Evolutionary conservation across 371 early-diverging fungal genomes (phyloP).

Genomic region (Coemansia sp.): DNA sequence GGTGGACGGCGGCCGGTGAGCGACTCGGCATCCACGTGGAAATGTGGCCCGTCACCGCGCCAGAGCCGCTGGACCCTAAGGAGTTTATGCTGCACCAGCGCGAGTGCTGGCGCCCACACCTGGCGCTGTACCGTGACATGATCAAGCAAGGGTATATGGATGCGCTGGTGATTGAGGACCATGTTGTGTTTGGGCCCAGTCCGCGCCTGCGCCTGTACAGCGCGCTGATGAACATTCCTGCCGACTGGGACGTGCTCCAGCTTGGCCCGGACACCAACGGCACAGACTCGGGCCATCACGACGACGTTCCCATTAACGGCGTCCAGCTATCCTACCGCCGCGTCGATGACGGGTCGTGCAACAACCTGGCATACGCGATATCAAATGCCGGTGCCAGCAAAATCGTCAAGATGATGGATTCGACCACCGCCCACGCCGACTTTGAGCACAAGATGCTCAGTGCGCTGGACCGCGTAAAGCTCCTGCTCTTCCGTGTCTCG

Average conservation of each 20-base stretch:
- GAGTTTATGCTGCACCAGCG: slow-evolving; percentile 34
- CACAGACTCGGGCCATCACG: slow-evolving; percentile 46
- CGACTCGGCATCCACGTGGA: slow-evolving; percentile 30
- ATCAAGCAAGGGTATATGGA: slow-evolving; percentile 29
- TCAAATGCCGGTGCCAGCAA: slow-evolving; percentile 41
- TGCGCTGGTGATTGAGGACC: slow-evolving; percentile 45
- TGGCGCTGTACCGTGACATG: slow-evolving; percentile 38
- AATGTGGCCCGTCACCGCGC: slow-evolving; percentile 37
- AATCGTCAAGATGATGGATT: slow-evolving; percentile 29
- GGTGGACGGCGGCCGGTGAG: slow-evolving; percentile 19
- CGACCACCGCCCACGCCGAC: slow-evolving; percentile 43
- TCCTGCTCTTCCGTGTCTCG: slow-evolving; percentile 42
- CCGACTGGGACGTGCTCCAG: slow-evolving; percentile 50
- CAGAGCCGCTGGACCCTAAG: slow-evolving; percentile 31
- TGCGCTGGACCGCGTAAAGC: slow-evolving; percentile 30
- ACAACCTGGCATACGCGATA: slow-evolving; percentile 46
- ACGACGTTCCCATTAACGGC: slow-evolving; percentile 32
- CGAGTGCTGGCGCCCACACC: slow-evolving; percentile 49
- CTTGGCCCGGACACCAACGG: slow-evolving; percentile 40
- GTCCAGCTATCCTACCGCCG: slow-evolving; percentile 32
- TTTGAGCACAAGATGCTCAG: slow-evolving; percentile 44
- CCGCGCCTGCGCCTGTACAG: slow-evolving; percentile 38
- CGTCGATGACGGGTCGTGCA: slow-evolving; percentile 46
- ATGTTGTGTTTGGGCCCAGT: slow-evolving; percentile 41
- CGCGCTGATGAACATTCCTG: slow-evolving; percentile 35